Base-by-base conservation (phyloP, 2,329 filamentous ascomycete genomes). In the Ophiosphaerella narmari region DNA sequence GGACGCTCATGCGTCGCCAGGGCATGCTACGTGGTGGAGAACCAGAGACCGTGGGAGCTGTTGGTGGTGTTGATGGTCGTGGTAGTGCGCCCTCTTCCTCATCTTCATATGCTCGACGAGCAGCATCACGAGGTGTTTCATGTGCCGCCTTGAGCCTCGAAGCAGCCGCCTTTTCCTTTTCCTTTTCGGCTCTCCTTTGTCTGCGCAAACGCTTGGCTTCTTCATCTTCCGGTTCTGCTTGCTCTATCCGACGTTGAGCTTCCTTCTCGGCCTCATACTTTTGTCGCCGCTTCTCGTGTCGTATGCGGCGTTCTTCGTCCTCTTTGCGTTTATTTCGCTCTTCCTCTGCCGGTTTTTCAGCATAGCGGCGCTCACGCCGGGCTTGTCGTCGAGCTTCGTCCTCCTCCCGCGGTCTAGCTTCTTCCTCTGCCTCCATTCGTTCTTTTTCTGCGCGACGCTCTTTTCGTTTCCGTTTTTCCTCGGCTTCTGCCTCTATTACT, bases 91-190 rank as follows among this genome's bases (percentile, higher is more conserved):
- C 41, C 11, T 59, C 55, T 0, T 57, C 55, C n/a, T 59, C 50
- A 35, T 58, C 48, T 34, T 60, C 58, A 24, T 45, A 52, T 40
- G 53, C 58, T 32, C 58, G 48, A n/a, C 58, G 53, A 39, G 65
- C 68, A 36, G 62, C 60, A 43, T 73, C 70, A 7, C 65, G 48
- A 36, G 66, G 66, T 39, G 59, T 57, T 39, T 72, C 68, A 11
- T 63, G 60, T 18, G 54, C 57, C 7, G 57, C 50, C 37, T 55
- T 59, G 8, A 59, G 33, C 21, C 46, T 52, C 4, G 57, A 36
- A 13, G 40, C 41, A 33, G 51, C 48, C 7, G 54, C 24, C 46
- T 64, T 67, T 37, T 60, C 63, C 39, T 60, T 65, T 29, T 67
- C 66, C 7, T 59, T 60, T 26, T 71, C 63, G 5, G 63, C 63